These are phyloP conservation scores for Suillus placidus DNA, from an alignment of 768 basidiomycete species.

Conservation along the genomic window DNA sequence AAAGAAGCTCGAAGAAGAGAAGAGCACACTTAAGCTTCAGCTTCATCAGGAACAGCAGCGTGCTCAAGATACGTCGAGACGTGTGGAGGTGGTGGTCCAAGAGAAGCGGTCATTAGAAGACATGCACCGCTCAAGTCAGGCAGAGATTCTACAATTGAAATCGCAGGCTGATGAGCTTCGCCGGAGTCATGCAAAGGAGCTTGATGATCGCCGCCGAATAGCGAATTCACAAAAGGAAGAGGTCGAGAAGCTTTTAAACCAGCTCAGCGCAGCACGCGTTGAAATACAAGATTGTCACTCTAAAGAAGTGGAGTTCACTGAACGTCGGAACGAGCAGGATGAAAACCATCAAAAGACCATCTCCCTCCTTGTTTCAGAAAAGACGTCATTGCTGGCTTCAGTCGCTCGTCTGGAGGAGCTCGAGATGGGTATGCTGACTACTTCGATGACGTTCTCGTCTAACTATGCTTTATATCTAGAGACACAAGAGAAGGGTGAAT, in stretches of 20 bases:
- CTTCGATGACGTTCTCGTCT: conserved; percentile 9
- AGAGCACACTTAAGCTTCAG: conserved; percentile 26
- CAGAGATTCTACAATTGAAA: conserved; percentile 23
- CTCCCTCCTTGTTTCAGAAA: conserved; percentile 74
- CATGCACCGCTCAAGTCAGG: conserved; percentile 14
- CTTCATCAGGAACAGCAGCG: conserved; percentile 23
- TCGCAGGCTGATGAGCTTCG: conserved; percentile 15
- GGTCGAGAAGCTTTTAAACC: conserved; percentile 17
- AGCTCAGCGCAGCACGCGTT: conserved; percentile 18
- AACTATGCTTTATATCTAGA: conserved; percentile 34
- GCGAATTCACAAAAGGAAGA: not conserved
- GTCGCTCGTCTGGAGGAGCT: conserved; percentile 58
- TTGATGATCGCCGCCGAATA: conserved; percentile 5
- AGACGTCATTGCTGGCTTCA: conserved; percentile 59
- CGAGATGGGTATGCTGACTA: conserved; percentile 55
- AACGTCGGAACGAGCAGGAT: conserved; percentile 34
- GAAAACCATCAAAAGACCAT: conserved; percentile 75
- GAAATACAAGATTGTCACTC: conserved; percentile 24
- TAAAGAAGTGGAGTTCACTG: conserved; percentile 16
- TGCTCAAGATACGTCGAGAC: conserved; percentile 3
- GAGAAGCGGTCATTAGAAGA: conserved; percentile 30
- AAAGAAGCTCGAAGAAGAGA: conserved; percentile 18
- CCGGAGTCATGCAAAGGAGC: conserved; percentile 9
- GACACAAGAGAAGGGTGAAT: conserved; percentile 44
- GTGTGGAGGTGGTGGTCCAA: conserved; percentile 21